These are phyloP conservation scores for Aphanomyces stellatus DNA, from an alignment of 352 stramenopile genomes.

Conservation along the genomic window DNA sequence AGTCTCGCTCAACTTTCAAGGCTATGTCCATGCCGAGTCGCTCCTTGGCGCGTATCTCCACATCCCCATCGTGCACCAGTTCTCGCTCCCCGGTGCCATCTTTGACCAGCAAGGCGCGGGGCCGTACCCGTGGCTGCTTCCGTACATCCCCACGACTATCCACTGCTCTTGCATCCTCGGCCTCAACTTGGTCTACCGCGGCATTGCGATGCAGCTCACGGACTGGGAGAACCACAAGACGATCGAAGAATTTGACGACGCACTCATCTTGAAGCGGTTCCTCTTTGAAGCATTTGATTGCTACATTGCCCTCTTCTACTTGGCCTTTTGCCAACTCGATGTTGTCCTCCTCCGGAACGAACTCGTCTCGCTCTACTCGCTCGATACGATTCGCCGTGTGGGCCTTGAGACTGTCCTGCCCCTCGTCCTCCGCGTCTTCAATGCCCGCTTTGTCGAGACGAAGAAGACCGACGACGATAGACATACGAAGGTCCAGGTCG, in stretches of 20 bases:
- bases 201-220: slow-evolving; percentile 37
- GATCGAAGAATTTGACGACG: slow-evolving; percentile 33
- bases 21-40: slow-evolving; percentile 37
- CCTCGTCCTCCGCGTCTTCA: background rate
- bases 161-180: slow-evolving; percentile 32
- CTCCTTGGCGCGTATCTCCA: slow-evolving; percentile 30
- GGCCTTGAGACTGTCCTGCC: slow-evolving; percentile 47
- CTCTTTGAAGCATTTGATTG: slow-evolving; percentile 72
- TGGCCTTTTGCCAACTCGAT: slow-evolving; percentile 50
- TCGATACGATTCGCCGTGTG: slow-evolving; percentile 45
- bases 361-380: slow-evolving; percentile 55
- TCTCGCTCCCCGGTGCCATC: slow-evolving; percentile 38
- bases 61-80: slow-evolving; percentile 29
- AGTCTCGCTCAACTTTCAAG: slow-evolving; percentile 59
- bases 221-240: slow-evolving; percentile 59
- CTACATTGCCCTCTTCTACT: slow-evolving; percentile 61
- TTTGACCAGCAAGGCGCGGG: slow-evolving; percentile 35
- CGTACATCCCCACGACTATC: slow-evolving; percentile 32
- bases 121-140: slow-evolving; percentile 24
- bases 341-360: slow-evolving; percentile 25
- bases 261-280: slow-evolving; percentile 57
- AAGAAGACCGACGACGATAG: background rate
- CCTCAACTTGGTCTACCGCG: slow-evolving; percentile 47
- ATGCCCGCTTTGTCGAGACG: background rate
- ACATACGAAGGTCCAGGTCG: background rate